phyloP scores from a whole-genome alignment of 768 basidiomycete species.

The Paxillus rubicundulus region DNA sequence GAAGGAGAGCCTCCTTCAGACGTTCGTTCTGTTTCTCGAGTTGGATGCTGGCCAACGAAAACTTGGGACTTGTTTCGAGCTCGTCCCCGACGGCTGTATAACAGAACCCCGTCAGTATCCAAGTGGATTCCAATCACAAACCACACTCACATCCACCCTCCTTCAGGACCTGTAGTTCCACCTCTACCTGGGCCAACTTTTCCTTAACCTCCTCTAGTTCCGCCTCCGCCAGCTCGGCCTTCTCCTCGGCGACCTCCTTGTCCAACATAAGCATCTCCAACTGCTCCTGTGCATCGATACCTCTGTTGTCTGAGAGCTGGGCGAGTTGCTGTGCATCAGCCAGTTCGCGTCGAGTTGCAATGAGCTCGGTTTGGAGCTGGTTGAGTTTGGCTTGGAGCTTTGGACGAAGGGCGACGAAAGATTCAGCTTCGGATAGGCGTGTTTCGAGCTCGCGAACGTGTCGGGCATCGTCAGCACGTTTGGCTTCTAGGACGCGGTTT shows the following conservation, averaged over 20 bases:
- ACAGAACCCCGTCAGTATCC: slow-evolving; percentile 2
- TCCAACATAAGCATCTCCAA: slow-evolving; percentile 94
- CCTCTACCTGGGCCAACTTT: slow-evolving; percentile 71
- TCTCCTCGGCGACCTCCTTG: slow-evolving; percentile 95
- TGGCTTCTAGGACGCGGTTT: slow-evolving; percentile 80
- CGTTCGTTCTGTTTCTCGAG: slow-evolving; percentile 97
- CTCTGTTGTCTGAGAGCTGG: slow-evolving; percentile 62
- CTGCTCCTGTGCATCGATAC: slow-evolving; percentile 82
- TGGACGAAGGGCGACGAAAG: slow-evolving; percentile 79
- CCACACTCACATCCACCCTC: slow-evolving; percentile 43
- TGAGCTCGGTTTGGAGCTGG: slow-evolving; percentile 76
- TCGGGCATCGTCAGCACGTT: slow-evolving; percentile 83
- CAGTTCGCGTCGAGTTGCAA: slow-evolving; percentile 69
- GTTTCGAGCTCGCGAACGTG: slow-evolving; percentile 82
- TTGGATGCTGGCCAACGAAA: slow-evolving; percentile 71
- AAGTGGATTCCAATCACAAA: not conserved
- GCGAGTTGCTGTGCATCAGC: slow-evolving; percentile 76
- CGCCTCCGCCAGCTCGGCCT: slow-evolving; percentile 72
- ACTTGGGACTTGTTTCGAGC: slow-evolving; percentile 41
- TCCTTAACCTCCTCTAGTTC: slow-evolving; percentile 82
- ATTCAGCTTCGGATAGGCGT: slow-evolving; percentile 79
- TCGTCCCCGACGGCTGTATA: slow-evolving; percentile 26
- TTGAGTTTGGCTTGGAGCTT: slow-evolving; percentile 89
- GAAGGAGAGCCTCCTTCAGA: slow-evolving; percentile 89
- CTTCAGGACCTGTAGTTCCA: slow-evolving; percentile 79